phyloP scores from a whole-genome alignment of 257 asterid genomes.

The Gardenia jasminoides region DNA sequence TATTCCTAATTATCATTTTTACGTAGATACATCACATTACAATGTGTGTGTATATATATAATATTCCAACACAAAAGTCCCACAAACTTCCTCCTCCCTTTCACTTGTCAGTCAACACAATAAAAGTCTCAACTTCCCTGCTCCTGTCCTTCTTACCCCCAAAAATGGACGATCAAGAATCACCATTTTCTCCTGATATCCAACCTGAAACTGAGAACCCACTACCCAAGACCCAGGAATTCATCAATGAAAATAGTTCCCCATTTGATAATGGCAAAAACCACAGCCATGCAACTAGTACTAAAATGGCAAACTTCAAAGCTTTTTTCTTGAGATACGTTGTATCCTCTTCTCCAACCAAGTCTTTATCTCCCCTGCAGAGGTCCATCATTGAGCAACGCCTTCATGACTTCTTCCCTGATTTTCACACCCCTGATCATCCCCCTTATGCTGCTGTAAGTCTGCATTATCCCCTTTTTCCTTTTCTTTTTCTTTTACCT shows the following conservation, averaged over 20 bases:
- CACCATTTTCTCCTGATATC: not conserved
- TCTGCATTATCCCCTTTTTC: not conserved
- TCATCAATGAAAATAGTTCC: not conserved
- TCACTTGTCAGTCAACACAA: not conserved
- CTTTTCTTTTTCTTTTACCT: not conserved
- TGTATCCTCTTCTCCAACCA: slow-evolving; percentile 22
- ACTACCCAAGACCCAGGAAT: not conserved
- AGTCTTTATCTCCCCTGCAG: slow-evolving; percentile 29
- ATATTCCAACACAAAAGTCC: not conserved
- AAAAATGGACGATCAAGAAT: not conserved
- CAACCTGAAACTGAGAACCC: not conserved
- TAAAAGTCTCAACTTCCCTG: not conserved
- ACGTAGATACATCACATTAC: no score
- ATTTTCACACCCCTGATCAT: slow-evolving; percentile 46
- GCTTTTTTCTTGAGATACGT: slow-evolving; percentile 37
- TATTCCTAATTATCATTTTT: no score
- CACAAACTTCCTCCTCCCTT: not conserved
- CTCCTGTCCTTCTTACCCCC: not conserved
- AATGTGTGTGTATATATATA: no score
- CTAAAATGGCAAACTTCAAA: slow-evolving; percentile 28
- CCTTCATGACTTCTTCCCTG: slow-evolving; percentile 29
- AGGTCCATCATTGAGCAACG: slow-evolving; percentile 30
- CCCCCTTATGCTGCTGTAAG: slow-evolving; percentile 62
- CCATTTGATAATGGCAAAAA: not conserved
- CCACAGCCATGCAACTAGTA: slow-evolving; percentile 14